A percentile compares a stretch with the other conserved stretches of the same genome.
phyloP scores from a whole-genome alignment of 352 stramenopile species.

The Nothophytophthora sp. region DNA sequence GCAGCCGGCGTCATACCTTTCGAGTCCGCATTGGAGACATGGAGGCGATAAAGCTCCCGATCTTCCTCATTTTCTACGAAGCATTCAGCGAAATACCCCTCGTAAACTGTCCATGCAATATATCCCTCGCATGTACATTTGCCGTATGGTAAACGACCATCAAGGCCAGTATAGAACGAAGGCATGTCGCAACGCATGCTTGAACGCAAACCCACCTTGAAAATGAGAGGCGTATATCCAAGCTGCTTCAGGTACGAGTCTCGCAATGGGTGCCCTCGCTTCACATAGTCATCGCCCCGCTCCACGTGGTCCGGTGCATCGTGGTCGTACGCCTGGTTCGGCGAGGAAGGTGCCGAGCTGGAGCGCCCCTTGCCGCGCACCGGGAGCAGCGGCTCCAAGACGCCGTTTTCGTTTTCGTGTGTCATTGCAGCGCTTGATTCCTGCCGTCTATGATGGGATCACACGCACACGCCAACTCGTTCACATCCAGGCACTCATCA shows the following conservation, averaged over 20 bases:
- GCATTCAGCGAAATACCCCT: constrained; percentile 3
- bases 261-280: constrained; percentile 41
- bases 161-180: neutral
- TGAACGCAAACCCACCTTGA: constrained; percentile 45
- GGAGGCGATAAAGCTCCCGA: constrained; percentile 72
- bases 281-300: constrained; percentile 17
- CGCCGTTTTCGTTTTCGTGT: constrained; percentile 21
- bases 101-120: neutral
- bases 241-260: constrained; percentile 76
- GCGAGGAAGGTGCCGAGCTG: constrained; percentile 15
- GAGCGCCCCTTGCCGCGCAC: constrained; percentile 33
- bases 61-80: constrained; percentile 63
- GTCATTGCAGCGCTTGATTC: constrained; percentile 23
- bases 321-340: constrained; percentile 18
- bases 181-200: constrained; percentile 1
- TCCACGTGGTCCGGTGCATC: constrained; percentile 9
- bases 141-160: neutral
- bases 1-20: constrained; percentile 11
- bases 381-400: constrained; percentile 55
- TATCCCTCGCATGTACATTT: neutral
- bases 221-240: constrained; percentile 81
- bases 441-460: too few species aligned
- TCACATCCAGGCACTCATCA: too few species aligned
- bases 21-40: constrained; percentile 67
- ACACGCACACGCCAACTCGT: too few species aligned